These are phyloP conservation scores for Candida khao-thaluensis DNA, from an alignment of 805 yeast species.

Conservation along the genomic window DNA sequence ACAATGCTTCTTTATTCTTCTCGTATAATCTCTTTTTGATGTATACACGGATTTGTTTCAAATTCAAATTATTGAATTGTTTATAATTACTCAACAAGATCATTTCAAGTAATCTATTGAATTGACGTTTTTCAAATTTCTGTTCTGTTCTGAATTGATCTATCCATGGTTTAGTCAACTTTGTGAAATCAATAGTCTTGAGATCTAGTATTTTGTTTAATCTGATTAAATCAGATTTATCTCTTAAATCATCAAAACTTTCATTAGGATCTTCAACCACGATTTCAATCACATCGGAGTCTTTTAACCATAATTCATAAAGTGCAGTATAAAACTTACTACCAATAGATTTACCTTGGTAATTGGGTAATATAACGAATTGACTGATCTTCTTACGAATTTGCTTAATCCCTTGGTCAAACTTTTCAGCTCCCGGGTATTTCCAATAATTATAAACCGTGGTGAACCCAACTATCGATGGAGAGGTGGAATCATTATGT, in stretches of 20 bases:
- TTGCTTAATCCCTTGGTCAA: slow-evolving; percentile 43
- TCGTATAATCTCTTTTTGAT: slow-evolving; percentile 75
- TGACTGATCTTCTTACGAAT: slow-evolving; percentile 81
- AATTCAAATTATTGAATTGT: slow-evolving; percentile 22
- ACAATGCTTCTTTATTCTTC: slow-evolving; percentile 77
- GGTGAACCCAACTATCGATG: slow-evolving; percentile 68
- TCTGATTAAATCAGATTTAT: slow-evolving; percentile 65
- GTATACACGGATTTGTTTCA: slow-evolving; percentile 49
- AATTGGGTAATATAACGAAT: slow-evolving; percentile 79
- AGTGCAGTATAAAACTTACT: slow-evolving; percentile 58
- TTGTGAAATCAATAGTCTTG: slow-evolving; percentile 18
- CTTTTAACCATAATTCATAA: slow-evolving; percentile 53
- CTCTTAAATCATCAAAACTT: slow-evolving; percentile 86
- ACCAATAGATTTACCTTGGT: slow-evolving; percentile 75
- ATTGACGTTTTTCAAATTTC: slow-evolving; percentile 77
- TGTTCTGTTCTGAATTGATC: slow-evolving; percentile 32
- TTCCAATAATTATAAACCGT: slow-evolving; percentile 85
- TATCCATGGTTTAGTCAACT: slow-evolving; percentile 37
- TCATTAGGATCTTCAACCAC: slow-evolving; percentile 96
- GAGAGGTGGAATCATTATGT: slow-evolving; percentile 13
- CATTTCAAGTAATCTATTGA: slow-evolving; percentile 77
- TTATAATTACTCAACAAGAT: slow-evolving; percentile 46
- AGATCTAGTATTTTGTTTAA: slow-evolving; percentile 27
- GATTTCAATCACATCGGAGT: slow-evolving; percentile 58
- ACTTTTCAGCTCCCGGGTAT: slow-evolving; percentile 53